Conservation (phyloP, 176 grass and related monocot species). For the Guadua angustifolia region DNA sequence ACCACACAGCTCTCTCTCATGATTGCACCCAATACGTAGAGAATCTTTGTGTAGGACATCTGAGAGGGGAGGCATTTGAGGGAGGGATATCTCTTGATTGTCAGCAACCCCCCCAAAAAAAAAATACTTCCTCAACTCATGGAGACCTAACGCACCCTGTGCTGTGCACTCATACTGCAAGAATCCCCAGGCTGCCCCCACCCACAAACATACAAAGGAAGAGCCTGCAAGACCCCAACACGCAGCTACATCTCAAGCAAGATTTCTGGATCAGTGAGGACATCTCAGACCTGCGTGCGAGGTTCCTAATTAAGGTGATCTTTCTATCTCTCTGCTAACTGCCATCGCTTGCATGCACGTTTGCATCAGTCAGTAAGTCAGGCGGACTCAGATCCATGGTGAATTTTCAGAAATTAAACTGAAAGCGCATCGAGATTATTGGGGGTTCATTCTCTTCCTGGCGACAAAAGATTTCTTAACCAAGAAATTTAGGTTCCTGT, state of each 20-base stretch:
- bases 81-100: slow-evolving; percentile 55
- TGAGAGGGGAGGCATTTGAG: slow-evolving; percentile 21
- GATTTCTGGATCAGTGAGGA: not conserved
- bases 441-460: not conserved
- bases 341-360: slow-evolving; percentile 25
- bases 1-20: slow-evolving; percentile 13
- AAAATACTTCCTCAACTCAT: slow-evolving; percentile 44
- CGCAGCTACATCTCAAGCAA: slow-evolving; percentile 1
- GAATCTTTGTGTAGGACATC: slow-evolving; percentile 48
- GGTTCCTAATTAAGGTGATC: slow-evolving; percentile 39
- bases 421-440: not conserved
- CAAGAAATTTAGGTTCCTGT: not conserved
- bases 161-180: not conserved
- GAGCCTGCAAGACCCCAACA: slow-evolving; percentile 2
- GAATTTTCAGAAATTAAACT: not conserved
- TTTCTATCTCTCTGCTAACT: not conserved
- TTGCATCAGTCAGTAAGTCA: not conserved
- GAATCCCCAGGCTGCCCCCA: not conserved
- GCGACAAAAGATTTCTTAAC: not conserved
- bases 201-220: not conserved
- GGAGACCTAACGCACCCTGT: slow-evolving; percentile 5
- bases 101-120: too few relatives aligned
- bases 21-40: slow-evolving; percentile 38
- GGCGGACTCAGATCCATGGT: not conserved
- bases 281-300: not conserved